Evolutionary conservation across 2,329 filamentous ascomycete species (phyloP), one percentile per base, ranked within the genome.

Genomic region (Scorias spongiosa): DNA sequence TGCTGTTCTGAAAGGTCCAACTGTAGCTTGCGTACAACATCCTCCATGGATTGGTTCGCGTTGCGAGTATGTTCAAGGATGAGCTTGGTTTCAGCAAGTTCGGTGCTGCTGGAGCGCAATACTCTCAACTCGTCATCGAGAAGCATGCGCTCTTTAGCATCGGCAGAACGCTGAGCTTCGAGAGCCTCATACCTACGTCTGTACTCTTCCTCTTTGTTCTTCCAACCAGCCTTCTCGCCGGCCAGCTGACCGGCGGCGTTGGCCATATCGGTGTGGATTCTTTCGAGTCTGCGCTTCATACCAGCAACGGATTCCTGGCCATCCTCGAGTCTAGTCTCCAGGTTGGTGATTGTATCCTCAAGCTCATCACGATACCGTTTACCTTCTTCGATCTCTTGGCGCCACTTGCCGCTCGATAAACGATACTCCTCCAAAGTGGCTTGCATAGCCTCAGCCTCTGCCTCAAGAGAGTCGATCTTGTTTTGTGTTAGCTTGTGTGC

Each of bases 251-350:
- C 77, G 43, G 84, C 80, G 41, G 86, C 84, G 44, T 71, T 71
- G 29, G 79, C 75, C 81, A 96, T 89, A 53, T 95, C 86, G 49
- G 86, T 76, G 63, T 96, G 88, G 34, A 98, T 69, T 47, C 78
- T 78, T 53, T 89, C 77, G 56, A 95, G 83, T 63, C 91, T 93
- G 59, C 71, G 70, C 51, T 86, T 81, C 75, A 93, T 88, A 48
- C 49, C 43, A 29, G 42, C 48, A 5, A 54, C 50, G 14, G 56
- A 55, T 28, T 74, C 78, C 59, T 94, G 85, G 46, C 87, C 81
- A 46, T 93, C 75, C 56, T 91, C 80, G 37, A 91, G 76, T 58
- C 93, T 87, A 39, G 75, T 75, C 48, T 80, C 78, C 44, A 94
- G 71, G 17, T 78, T 80, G 48, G 80, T 76, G 46, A 93, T 76